These are phyloP conservation scores for Arthrobotrys pseudoclavata DNA, from an alignment of 2,329 filamentous ascomycete species.

Conservation along the genomic window DNA sequence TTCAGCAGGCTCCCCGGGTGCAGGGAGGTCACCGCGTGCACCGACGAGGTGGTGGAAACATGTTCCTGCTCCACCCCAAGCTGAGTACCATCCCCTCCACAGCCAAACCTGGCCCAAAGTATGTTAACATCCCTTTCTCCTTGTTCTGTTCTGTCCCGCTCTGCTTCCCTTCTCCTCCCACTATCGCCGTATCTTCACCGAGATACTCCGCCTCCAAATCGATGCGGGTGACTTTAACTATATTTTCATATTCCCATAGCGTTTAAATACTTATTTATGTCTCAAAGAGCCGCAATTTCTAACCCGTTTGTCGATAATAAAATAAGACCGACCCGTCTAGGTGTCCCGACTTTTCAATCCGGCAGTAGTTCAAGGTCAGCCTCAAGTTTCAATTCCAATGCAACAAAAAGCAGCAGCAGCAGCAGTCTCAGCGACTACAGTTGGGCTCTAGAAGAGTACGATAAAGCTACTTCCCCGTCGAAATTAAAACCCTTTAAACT, in stretches of 20 bases:
- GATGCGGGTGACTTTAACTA: neutral
- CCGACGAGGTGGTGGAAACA: conserved; percentile 7
- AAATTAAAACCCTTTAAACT: neutral
- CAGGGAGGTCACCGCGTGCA: neutral
- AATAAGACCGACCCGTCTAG: neutral
- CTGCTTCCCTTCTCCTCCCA: neutral
- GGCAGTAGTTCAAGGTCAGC: conserved; percentile 21
- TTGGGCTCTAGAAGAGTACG: conserved; percentile 34
- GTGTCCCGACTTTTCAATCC: neutral
- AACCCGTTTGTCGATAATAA: neutral
- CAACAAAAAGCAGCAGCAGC: conserved; percentile 4
- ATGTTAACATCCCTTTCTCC: neutral
- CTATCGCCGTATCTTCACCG: conserved; percentile 17
- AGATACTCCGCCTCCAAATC: conserved; percentile 6
- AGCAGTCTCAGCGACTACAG: conserved; percentile 10
- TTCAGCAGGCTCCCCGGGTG: neutral
- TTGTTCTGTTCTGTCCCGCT: neutral
- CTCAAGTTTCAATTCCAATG: conserved; percentile 26
- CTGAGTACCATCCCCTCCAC: too few species aligned
- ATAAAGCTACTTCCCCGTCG: neutral
- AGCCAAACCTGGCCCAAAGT: conserved; percentile 5
- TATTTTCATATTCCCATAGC: neutral
- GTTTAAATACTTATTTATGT: neutral
- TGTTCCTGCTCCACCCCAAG: conserved; percentile 20
- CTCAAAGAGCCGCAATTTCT: neutral